phyloP scores from a whole-genome alignment of 2,329 filamentous ascomycete genomes.

The Volutella citrinella region DNA sequence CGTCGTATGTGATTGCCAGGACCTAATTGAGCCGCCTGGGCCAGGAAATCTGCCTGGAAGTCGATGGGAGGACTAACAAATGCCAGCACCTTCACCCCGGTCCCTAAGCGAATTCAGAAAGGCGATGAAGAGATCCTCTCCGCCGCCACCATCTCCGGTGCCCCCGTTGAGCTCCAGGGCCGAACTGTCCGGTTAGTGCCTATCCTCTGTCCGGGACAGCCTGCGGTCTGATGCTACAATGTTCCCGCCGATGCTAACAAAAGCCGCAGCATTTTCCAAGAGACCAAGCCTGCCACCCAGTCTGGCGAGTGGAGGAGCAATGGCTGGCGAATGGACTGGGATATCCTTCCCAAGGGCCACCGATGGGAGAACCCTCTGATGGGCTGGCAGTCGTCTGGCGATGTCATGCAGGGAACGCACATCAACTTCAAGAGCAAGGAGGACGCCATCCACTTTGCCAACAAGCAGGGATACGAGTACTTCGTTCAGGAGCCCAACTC shows the following conservation, averaged over 20 bases:
- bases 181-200: slow-evolving; percentile 84
- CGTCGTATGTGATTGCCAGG: slow-evolving; percentile 61
- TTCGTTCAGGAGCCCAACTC: slow-evolving; percentile 96
- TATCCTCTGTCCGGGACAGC: no score
- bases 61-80: no score
- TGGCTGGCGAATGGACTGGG: slow-evolving; percentile 98
- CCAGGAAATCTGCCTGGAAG: no score
- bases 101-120: slow-evolving; percentile 86
- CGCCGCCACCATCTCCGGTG: slow-evolving; percentile 85
- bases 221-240: no score
- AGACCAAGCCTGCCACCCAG: slow-evolving; percentile 91
- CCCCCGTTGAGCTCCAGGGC: slow-evolving; percentile 89
- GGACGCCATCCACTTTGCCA: slow-evolving; percentile 89
- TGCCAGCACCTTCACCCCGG: slow-evolving; percentile 83
- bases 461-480: slow-evolving; percentile 99
- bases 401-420: slow-evolving; percentile 92
- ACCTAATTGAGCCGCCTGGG: background rate
- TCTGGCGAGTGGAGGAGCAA: slow-evolving; percentile 82
- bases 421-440: slow-evolving; percentile 91
- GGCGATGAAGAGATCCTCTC: slow-evolving; percentile 81
- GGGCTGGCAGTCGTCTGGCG: slow-evolving; percentile 95
- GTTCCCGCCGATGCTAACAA: no score
- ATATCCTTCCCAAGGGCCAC: slow-evolving; percentile 86
- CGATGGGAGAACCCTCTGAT: slow-evolving; percentile 98
- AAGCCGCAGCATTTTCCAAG: slow-evolving; percentile 76